phyloP scores from a whole-genome alignment of 2,329 filamentous ascomycete genomes.

The Drechslerella dactyloides region DNA sequence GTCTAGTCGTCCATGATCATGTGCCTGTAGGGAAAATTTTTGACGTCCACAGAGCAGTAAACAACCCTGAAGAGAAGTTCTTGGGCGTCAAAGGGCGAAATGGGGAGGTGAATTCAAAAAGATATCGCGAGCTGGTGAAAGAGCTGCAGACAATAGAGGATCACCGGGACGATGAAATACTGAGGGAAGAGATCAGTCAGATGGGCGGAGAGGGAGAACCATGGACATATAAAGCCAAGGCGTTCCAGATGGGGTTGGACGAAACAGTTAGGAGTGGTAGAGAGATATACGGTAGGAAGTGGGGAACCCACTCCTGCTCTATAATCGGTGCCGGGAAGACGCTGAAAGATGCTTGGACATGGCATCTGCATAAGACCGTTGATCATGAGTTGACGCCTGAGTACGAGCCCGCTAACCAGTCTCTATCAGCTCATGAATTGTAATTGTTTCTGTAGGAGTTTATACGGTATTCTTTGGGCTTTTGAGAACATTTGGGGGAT shows the following conservation, averaged over 20 bases:
- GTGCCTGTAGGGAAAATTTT: conserved; percentile 53
- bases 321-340: conserved; percentile 21
- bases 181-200: conserved; percentile 56
- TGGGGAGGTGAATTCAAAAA: conserved; percentile 50
- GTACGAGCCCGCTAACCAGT: not conserved
- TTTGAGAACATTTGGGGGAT: too few species aligned
- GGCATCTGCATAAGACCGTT: conserved; percentile 3
- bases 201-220: conserved; percentile 64
- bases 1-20: conserved; percentile 12
- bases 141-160: conserved; percentile 55
- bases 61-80: conserved; percentile 27
- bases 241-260: conserved; percentile 52
- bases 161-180: not conserved
- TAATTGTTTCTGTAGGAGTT: too few species aligned
- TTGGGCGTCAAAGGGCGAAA: conserved; percentile 26
- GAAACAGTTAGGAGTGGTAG: conserved; percentile 51
- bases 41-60: conserved; percentile 53
- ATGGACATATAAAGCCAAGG: conserved; percentile 61
- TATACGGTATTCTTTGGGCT: too few species aligned
- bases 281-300: conserved; percentile 53
- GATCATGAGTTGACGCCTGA: not conserved
- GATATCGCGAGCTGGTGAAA: conserved; percentile 53
- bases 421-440: not conserved
- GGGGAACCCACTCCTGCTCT: conserved; percentile 52
- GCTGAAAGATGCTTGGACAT: conserved; percentile 40